Base-by-base conservation (phyloP, 192 early-diverging fungal genomes). In the Gaertneriomyces sp. region DNA sequence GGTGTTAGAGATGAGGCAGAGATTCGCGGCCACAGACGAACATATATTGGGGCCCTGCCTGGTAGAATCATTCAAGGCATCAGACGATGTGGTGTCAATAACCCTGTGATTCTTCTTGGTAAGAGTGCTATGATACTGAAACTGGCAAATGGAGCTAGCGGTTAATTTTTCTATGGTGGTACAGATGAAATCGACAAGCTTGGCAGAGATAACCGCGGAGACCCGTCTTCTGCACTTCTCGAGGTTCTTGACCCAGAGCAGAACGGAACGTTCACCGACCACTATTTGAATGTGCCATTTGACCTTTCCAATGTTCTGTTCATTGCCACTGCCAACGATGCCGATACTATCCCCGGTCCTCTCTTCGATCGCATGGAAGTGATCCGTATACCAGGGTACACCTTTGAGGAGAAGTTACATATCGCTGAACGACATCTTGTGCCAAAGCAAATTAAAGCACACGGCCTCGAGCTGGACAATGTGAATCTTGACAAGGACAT, bases 171-270 rank as follows among this genome's bases (percentile, higher is more conserved):
- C 63, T 54, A 16, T 17, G 11, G 2, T 60, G 49, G 7, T 0
- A 6, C 20, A 79, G 88, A 94, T 75, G 90, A 91, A 71, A 91
- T 94, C 64, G 92, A 94, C 69, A 94, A 94, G 68, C 72, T 91
- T 6, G 85, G 81, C 1, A 80, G 79, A 17, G 85, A 86, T 14
- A 64, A 75, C 44, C 80, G 89, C 46, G 92, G 90, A 1, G 89
- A 93, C 66, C 90, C 90, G 58, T 73, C 88, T 0, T 87, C 90
- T 38, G 91, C 91, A n/a, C 71, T 93, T 14, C 74, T 93, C 12
- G 91, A 93, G 70, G 85, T 92, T 1, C 76, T 94, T 46, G 92
- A 94, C 71, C 90, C 92, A 8, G 92, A 92, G 63, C 92, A 94
- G 70, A 94, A 94, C 60, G 71, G 74, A 16, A 86, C 83, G 1